These are phyloP conservation scores for Yarrowia yakushimensis DNA, from an alignment of 805 yeast species.

Conservation along the genomic window DNA sequence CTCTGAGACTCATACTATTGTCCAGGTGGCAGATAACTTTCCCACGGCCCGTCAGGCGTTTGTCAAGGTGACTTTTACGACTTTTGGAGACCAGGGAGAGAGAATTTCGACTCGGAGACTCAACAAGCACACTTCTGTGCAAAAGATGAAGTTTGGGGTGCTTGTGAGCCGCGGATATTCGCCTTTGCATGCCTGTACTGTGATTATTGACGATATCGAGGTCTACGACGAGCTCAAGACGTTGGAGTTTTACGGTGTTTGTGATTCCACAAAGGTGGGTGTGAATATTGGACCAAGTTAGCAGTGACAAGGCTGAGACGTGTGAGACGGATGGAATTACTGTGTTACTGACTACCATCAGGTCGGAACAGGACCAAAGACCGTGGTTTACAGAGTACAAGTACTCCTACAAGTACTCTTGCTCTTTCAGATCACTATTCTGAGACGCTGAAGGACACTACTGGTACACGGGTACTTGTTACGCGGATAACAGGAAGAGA, in stretches of 20 bases:
- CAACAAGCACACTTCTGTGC: not conserved
- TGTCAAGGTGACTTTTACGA: not conserved
- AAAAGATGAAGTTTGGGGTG: slow-evolving; percentile 7
- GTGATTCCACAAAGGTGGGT: not conserved
- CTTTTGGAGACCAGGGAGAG: not conserved
- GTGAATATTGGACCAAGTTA: not conserved
- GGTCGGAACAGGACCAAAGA: too few relatives aligned
- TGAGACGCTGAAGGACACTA: too few relatives aligned
- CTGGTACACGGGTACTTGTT: too few relatives aligned
- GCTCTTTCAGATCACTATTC: too few relatives aligned
- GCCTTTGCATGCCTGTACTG: not conserved
- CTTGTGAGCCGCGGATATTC: not conserved
- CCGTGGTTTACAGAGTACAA: too few relatives aligned
- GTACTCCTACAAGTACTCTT: too few relatives aligned
- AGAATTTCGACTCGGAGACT: not conserved
- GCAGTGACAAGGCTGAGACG: too few relatives aligned
- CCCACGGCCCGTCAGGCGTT: slow-evolving; percentile 2
- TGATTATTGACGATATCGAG: slow-evolving; percentile 1
- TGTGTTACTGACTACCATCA: too few relatives aligned
- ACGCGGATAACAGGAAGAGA: too few relatives aligned
- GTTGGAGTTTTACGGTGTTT: slow-evolving; percentile 1
- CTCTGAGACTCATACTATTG: not conserved
- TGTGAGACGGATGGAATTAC: too few relatives aligned
- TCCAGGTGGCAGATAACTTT: not conserved
- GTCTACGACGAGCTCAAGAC: slow-evolving; percentile 18